These are phyloP conservation scores for Salinomyces thailandicus DNA, from an alignment of 2,329 filamentous ascomycete species.

Conservation along the genomic window DNA sequence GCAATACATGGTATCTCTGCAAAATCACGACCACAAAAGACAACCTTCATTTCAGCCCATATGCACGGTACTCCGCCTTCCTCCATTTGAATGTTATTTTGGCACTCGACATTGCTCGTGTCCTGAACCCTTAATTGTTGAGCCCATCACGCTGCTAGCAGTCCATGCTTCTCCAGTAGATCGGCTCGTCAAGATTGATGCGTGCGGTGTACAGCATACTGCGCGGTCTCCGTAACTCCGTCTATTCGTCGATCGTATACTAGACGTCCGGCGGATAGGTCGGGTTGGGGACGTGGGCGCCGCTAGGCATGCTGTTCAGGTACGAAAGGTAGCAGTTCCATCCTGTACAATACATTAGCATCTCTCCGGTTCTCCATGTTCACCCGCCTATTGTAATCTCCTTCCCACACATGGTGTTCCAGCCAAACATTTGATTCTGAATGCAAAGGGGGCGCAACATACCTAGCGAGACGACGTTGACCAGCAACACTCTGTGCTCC, in stretches of 20 bases:
- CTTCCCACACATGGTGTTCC: too few species aligned
- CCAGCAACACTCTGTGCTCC: slow-evolving; percentile 72
- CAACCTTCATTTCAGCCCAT: too few species aligned
- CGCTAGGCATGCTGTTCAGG: slow-evolving; percentile 36
- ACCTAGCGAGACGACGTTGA: slow-evolving; percentile 70
- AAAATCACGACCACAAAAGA: too few species aligned
- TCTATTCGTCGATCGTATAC: slow-evolving; percentile 8
- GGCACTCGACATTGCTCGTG: too few species aligned
- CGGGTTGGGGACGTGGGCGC: slow-evolving; percentile 2
- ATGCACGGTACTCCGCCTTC: too few species aligned
- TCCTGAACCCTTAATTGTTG: too few species aligned
- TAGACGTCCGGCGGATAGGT: slow-evolving; percentile 13
- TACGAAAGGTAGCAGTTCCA: slow-evolving; percentile 51
- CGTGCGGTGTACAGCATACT: background rate
- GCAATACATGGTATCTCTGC: too few species aligned
- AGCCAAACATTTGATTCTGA: too few species aligned
- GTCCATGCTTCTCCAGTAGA: too few species aligned
- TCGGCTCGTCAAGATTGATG: too few species aligned
- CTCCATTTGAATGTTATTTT: too few species aligned
- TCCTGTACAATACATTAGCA: slow-evolving; percentile 26
- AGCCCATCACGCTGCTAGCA: too few species aligned
- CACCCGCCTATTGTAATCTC: background rate
- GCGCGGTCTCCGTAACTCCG: background rate
- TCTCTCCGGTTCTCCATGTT: background rate
- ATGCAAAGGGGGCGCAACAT: slow-evolving; percentile 26